Percentiles rank a stretch among this genome's conserved stretches.
These are phyloP conservation scores for Beauveria scarabaeidicola DNA, from an alignment of 2,329 filamentous ascomycete species.

Conservation along the genomic window DNA sequence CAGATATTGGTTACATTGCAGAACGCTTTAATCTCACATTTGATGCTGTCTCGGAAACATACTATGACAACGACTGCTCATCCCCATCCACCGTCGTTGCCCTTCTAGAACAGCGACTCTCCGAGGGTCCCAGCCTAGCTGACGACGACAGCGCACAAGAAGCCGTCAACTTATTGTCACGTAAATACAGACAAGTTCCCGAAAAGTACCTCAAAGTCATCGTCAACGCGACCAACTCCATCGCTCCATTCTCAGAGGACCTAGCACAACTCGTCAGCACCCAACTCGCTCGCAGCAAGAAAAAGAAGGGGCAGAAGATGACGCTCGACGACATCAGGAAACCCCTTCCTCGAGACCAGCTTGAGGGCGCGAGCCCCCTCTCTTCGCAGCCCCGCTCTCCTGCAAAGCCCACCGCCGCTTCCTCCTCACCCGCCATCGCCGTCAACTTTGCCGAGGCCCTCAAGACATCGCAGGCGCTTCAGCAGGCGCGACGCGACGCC, in stretches of 20 bases:
- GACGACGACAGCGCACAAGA: conserved; percentile 20
- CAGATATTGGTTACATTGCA: conserved; percentile 36
- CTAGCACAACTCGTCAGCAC: conserved; percentile 33
- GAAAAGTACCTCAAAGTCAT: conserved; percentile 33
- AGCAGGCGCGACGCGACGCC: conserved; percentile 25
- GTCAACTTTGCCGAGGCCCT: conserved; percentile 21
- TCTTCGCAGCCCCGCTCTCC: neutral
- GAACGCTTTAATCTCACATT: conserved; percentile 33
- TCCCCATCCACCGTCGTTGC: conserved; percentile 32
- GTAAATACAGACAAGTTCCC: conserved; percentile 35
- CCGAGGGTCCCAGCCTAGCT: conserved; percentile 22
- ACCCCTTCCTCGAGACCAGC: conserved; percentile 26
- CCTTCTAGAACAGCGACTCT: conserved; percentile 35
- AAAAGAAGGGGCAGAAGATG: conserved; percentile 27
- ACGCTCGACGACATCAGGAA: conserved; percentile 30
- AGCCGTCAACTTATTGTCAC: conserved; percentile 22
- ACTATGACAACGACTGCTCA: conserved; percentile 29
- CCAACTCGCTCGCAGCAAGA: conserved; percentile 30
- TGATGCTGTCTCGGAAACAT: conserved; percentile 33
- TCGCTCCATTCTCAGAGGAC: conserved; percentile 28
- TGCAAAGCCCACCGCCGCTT: conserved; percentile 5
- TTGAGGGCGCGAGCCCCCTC: conserved; percentile 17
- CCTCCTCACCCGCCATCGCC: conserved; percentile 10
- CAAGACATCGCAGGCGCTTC: conserved; percentile 20
- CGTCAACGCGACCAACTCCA: conserved; percentile 31